Conservation (phyloP, 129 eudicot genomes). For the Deinandra increscens region DNA sequence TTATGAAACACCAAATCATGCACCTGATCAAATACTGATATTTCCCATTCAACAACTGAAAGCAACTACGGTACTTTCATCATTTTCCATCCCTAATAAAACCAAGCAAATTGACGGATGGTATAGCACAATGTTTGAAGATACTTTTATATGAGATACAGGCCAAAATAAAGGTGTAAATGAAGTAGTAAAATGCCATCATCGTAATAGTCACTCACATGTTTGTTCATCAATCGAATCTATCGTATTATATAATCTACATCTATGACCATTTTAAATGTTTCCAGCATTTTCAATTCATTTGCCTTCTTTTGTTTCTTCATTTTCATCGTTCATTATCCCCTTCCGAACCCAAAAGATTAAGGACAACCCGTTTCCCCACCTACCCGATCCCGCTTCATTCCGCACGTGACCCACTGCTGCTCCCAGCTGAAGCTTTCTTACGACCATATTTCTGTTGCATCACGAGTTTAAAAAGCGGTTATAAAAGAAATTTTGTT, state of each 20-base stretch:
- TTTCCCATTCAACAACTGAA: neutral
- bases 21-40: neutral
- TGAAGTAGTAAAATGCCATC: slow-evolving; percentile 6
- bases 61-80: neutral
- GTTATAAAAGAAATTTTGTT: neutral
- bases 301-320: slow-evolving; percentile 1
- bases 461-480: neutral
- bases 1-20: neutral
- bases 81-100: neutral
- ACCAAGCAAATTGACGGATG: neutral
- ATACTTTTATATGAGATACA: neutral
- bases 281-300: slow-evolving; percentile 6
- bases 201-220: slow-evolving; percentile 16
- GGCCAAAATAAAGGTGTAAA: slow-evolving; percentile 22
- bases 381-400: slow-evolving; percentile 19
- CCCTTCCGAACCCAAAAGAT: neutral
- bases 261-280: slow-evolving; percentile 27
- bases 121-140: neutral
- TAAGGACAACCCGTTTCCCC: neutral
- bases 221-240: slow-evolving; percentile 33
- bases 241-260: slow-evolving; percentile 28
- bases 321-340: neutral
- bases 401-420: slow-evolving; percentile 44
- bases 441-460: slow-evolving; percentile 57
- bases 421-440: slow-evolving; percentile 42